phyloP scores from a whole-genome alignment of 148 eudicot genomes.

The Cornus florida region DNA sequence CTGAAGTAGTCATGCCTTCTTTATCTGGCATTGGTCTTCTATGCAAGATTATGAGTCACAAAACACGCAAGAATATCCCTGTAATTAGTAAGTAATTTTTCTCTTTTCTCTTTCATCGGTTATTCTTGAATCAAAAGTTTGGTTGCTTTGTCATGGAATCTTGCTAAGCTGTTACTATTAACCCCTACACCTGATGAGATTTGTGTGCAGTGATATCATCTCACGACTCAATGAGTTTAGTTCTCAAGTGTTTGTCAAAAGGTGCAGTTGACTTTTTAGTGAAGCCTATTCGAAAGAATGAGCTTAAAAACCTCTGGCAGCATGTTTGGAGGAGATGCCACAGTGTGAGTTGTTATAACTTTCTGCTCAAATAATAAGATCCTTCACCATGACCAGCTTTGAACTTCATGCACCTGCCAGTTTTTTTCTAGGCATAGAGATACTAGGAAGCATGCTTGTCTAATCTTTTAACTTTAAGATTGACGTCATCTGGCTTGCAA shows the following conservation, averaged over 20 bases:
- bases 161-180: neutral
- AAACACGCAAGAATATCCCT: slow-evolving; percentile 43
- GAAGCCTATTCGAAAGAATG: slow-evolving; percentile 66
- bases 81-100: slow-evolving; percentile 46
- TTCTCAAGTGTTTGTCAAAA: slow-evolving; percentile 64
- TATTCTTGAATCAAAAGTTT: neutral
- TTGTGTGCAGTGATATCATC: slow-evolving; percentile 70
- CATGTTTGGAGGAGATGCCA: slow-evolving; percentile 75
- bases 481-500: neutral
- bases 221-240: slow-evolving; percentile 71
- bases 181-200: slow-evolving; percentile 19
- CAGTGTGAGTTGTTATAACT: slow-evolving; percentile 41
- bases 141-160: neutral
- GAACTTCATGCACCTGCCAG: neutral
- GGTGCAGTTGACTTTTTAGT: slow-evolving; percentile 68
- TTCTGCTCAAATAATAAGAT: neutral
- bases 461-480: too few species aligned
- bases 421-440: neutral
- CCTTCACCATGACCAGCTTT: neutral
- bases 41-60: slow-evolving; percentile 47
- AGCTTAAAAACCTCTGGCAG: slow-evolving; percentile 70
- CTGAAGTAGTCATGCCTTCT: slow-evolving; percentile 51
- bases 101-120: neutral
- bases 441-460: neutral
- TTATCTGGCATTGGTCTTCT: slow-evolving; percentile 50